These are phyloP conservation scores for Ceratocystis alfenasii DNA, from an alignment of 2,329 filamentous ascomycete genomes.

Conservation along the genomic window DNA sequence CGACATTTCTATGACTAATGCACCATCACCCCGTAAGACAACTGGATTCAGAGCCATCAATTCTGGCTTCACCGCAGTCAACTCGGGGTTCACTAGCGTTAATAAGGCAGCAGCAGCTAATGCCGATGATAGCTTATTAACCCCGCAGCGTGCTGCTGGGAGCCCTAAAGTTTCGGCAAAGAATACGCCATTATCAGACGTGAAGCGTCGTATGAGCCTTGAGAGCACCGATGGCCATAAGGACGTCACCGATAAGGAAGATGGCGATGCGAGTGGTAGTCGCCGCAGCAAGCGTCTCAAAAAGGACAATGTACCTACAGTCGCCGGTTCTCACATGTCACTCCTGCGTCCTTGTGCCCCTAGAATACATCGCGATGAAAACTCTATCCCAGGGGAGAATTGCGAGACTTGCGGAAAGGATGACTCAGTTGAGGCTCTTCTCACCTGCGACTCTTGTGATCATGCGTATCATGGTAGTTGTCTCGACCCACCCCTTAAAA, in stretches of 20 bases:
- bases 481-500: conserved; percentile 71
- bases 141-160: conserved; percentile 38
- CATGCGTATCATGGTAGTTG: conserved; percentile 76
- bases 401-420: conserved; percentile 79
- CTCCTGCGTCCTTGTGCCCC: conserved; percentile 74
- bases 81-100: conserved; percentile 55
- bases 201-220: conserved; percentile 67
- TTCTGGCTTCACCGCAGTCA: conserved; percentile 62
- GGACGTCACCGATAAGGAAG: conserved; percentile 39
- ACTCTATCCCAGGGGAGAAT: conserved; percentile 42
- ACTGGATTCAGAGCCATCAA: conserved; percentile 51
- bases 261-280: conserved; percentile 50
- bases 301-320: conserved; percentile 67
- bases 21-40: conserved; percentile 31
- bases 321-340: conserved; percentile 94
- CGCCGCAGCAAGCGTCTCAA: conserved; percentile 87
- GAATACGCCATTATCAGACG: conserved; percentile 46
- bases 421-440: conserved; percentile 57
- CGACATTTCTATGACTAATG: conserved; percentile 40
- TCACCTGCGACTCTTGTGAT: conserved; percentile 87
- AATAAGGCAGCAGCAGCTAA: conserved; percentile 33
- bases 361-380: conserved; percentile 47
- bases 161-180: conserved; percentile 53
- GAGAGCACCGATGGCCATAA: conserved; percentile 44
- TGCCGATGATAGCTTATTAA: conserved; percentile 12